These are phyloP conservation scores for Entomortierella beljakovae DNA, from an alignment of 192 early-diverging fungal genomes.

Conservation along the genomic window DNA sequence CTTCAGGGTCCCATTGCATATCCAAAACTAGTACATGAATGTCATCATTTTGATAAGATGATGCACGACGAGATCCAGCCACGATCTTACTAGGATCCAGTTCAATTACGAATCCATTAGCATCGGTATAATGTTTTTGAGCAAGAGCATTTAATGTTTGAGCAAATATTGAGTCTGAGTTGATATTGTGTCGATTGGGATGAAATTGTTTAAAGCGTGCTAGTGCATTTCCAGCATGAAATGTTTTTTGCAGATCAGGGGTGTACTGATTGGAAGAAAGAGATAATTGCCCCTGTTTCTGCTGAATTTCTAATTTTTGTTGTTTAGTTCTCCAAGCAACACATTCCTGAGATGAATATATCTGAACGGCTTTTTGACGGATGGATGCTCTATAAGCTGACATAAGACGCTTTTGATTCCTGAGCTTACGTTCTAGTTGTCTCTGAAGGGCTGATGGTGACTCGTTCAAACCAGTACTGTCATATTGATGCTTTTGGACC, in stretches of 20 bases:
- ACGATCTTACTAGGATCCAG: slow-evolving; percentile 39
- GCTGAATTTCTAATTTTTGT: slow-evolving; percentile 8
- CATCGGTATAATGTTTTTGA: slow-evolving; percentile 36
- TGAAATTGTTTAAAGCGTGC: slow-evolving; percentile 47
- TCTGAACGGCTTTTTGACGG: slow-evolving; percentile 18
- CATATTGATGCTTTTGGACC: slow-evolving; percentile 18
- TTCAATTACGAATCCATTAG: slow-evolving; percentile 47
- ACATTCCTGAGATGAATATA: slow-evolving; percentile 40
- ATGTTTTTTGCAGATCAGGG: background rate
- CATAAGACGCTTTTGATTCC: slow-evolving; percentile 22
- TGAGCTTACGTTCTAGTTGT: slow-evolving; percentile 28
- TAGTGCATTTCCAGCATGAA: background rate
- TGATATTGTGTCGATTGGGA: slow-evolving; percentile 23
- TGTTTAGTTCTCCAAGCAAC: slow-evolving; percentile 38
- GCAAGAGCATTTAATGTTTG: slow-evolving; percentile 21
- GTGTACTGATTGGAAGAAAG: background rate
- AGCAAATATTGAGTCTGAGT: slow-evolving; percentile 29
- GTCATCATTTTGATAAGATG: slow-evolving; percentile 41
- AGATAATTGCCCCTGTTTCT: background rate
- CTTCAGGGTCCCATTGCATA: slow-evolving; percentile 54
- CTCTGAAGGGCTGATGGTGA: slow-evolving; percentile 42
- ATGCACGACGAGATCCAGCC: slow-evolving; percentile 45
- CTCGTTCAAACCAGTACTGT: slow-evolving; percentile 44
- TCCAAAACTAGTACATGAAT: slow-evolving; percentile 46
- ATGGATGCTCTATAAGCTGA: slow-evolving; percentile 27